phyloP scores from a whole-genome alignment of 306 rosid species.

The Phaseolus lunatus region DNA sequence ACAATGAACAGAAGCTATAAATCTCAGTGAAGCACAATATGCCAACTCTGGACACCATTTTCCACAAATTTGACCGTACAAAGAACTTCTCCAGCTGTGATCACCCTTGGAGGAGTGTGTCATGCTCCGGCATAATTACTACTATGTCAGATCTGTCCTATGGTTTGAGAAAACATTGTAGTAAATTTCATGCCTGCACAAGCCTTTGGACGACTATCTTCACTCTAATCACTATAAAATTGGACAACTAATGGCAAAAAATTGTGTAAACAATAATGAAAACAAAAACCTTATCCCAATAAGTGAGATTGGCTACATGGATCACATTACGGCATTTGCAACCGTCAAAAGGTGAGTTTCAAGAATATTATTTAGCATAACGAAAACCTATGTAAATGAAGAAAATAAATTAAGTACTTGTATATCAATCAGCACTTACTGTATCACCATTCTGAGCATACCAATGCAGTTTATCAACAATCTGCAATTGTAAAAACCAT shows the following conservation, averaged over 20 bases:
- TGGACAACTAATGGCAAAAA: slow-evolving; percentile 11
- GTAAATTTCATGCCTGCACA: slow-evolving; percentile 9
- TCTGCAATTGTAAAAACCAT: slow-evolving; percentile 62
- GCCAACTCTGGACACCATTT: background rate
- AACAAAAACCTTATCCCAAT: background rate
- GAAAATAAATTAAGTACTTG: background rate
- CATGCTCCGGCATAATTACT: too few relatives aligned
- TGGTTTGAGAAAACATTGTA: slow-evolving; percentile 12
- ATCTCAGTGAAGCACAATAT: too few relatives aligned
- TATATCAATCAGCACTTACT: slow-evolving; percentile 55
- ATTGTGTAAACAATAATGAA: too few relatives aligned
- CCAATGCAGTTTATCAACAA: slow-evolving; percentile 80
- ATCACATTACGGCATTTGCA: background rate
- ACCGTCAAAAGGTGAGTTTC: background rate
- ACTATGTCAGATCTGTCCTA: background rate
- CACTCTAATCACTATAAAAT: slow-evolving; percentile 11
- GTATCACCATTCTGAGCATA: slow-evolving; percentile 75
- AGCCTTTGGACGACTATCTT: slow-evolving; percentile 5
- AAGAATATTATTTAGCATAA: background rate
- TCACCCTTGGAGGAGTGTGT: background rate
- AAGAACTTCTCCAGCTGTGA: background rate
- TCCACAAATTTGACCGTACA: background rate
- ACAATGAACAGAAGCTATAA: too few relatives aligned
- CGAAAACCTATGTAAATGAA: background rate
- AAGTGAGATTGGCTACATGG: background rate